phyloP scores from a whole-genome alignment of 192 early-diverging fungal species.

The Umbelopsis sp. region DNA sequence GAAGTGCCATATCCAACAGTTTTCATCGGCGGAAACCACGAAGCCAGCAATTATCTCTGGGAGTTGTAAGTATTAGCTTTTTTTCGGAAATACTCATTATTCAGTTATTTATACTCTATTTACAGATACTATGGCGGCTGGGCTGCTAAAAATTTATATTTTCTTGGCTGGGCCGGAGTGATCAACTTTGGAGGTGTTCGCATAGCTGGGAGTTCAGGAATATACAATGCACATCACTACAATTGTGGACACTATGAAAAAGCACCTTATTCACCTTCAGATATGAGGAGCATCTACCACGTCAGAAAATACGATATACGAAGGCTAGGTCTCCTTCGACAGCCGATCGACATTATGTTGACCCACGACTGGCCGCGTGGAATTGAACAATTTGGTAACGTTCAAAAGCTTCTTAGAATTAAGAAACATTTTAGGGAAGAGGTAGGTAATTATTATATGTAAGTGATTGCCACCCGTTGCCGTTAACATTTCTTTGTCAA shows the following conservation, averaged over 20 bases:
- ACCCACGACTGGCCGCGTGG: constrained; percentile 97
- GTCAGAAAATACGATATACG: constrained; percentile 81
- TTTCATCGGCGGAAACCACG: constrained; percentile 99
- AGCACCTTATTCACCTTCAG: constrained; percentile 68
- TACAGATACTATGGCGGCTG: constrained; percentile 89
- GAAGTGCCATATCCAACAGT: constrained; percentile 85
- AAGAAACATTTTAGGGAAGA: constrained; percentile 82
- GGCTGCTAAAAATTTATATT: constrained; percentile 93
- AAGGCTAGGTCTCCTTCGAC: constrained; percentile 70
- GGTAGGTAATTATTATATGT: constrained; percentile 41
- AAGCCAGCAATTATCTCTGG: constrained; percentile 91
- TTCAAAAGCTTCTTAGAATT: constrained; percentile 50
- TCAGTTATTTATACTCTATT: background rate
- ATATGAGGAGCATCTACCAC: constrained; percentile 84
- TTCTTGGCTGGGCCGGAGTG: constrained; percentile 84
- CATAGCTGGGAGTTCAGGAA: constrained; percentile 93
- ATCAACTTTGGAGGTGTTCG: constrained; percentile 87
- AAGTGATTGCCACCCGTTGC: too few species aligned
- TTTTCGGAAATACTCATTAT: background rate
- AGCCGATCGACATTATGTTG: constrained; percentile 85
- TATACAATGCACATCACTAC: constrained; percentile 73
- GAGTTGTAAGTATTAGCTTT: constrained; percentile 71
- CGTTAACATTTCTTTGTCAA: background rate
- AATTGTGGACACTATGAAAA: constrained; percentile 70
- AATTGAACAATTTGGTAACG: constrained; percentile 81